Base-by-base conservation (phyloP, 192 early-diverging fungal genomes). In the Podila minutissima region DNA sequence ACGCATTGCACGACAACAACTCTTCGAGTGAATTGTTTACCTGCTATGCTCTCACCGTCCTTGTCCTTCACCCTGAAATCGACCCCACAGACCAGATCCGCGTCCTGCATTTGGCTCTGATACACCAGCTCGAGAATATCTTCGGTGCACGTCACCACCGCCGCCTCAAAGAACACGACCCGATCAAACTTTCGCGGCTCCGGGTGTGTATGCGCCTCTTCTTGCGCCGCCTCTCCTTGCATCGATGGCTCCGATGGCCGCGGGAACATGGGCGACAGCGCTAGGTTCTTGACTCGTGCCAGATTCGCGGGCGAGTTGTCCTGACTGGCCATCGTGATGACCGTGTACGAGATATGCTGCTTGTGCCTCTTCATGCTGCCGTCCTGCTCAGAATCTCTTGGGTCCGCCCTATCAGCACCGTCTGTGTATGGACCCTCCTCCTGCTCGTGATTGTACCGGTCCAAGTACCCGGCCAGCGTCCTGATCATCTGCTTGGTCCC, bases 41-140 rank as follows among this genome's bases (percentile, higher is more conserved):
- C 41, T 15, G 41, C 13, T 46, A 46, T 17, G 41, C 41, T 46
- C 15, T 46, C 13, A 3, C 41, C 41, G 41, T 46, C 41, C 41
- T 12, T 46, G 41, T 46, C 24, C 64, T 13, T 48, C 12, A 7
- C 41, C 64, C 49, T 20, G 72, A 86, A 73, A 53, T 89, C 86
- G 53, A 87, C 85, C 3, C 82, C 88, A 48, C 88, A 89, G 1
- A 83, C 79, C 24, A 89, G 64, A 32, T 89, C 86, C 2, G 88
- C 75, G 19, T 62, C 68, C 53, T 89, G 82, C 24, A 69, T 41
- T 11, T 71, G 67, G 22, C 84, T 74, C 69, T 89, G 88, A 53
- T 77, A 72, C 5, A 87, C 22, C 59, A 89, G 49, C 66, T 89
- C 88, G 4, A 87, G 63, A 22, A 89, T 49, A 66, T 89, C 88